phyloP scores from a whole-genome alignment of 1,284 basidiomycete genomes.

The Puccinia polysora region DNA sequence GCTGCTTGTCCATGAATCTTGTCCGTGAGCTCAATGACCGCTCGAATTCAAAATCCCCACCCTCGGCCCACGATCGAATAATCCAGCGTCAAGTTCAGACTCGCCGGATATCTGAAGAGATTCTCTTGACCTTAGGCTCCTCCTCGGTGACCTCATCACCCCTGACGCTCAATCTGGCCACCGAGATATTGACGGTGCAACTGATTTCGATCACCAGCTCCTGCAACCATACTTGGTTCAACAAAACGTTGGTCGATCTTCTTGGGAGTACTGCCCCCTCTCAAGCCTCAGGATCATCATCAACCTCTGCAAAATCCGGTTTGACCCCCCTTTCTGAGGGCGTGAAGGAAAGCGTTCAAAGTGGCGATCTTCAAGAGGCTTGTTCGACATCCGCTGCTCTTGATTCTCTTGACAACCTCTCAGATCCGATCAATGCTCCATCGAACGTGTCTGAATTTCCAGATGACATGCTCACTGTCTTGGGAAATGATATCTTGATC shows the following conservation, averaged over 20 bases:
- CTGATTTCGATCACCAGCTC: conserved; percentile 16
- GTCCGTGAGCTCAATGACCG: conserved; percentile 28
- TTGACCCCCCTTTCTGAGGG: not conserved
- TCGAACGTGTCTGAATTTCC: not conserved
- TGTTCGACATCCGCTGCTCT: not conserved
- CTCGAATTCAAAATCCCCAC: conserved; percentile 6
- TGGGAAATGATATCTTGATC: conserved; percentile 19
- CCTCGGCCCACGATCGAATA: conserved; percentile 12
- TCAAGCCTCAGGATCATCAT: not conserved
- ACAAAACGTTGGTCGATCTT: conserved; percentile 16
- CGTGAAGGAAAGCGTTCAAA: no score
- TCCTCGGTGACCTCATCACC: conserved; percentile 30
- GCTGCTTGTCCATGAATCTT: conserved; percentile 41
- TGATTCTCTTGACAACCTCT: not conserved
- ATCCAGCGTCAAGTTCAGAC: conserved; percentile 12
- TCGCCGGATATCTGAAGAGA: conserved; percentile 38
- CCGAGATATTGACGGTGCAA: conserved; percentile 38
- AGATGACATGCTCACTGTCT: conserved; percentile 9
- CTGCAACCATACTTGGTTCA: conserved; percentile 30
- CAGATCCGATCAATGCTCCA: not conserved
- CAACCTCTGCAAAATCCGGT: not conserved
- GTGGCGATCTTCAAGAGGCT: not conserved
- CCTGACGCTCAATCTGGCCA: conserved; percentile 19
- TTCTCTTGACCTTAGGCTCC: conserved; percentile 34
- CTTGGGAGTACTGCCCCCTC: conserved; percentile 16